phyloP scores from a whole-genome alignment of 257 asterid species.

The Schizonepeta tenuifolia region DNA sequence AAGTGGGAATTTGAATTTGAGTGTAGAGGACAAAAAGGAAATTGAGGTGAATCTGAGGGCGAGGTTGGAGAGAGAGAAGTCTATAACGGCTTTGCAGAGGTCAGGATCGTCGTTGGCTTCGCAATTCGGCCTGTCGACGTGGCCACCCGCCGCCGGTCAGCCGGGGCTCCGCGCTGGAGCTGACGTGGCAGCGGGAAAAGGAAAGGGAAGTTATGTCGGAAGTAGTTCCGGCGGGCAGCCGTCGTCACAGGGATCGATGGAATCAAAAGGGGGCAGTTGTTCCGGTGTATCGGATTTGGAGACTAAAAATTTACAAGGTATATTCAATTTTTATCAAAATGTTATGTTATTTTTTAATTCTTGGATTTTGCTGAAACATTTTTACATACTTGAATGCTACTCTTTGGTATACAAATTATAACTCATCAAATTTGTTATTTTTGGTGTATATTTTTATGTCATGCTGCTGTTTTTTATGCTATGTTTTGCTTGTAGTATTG shows the following conservation, averaged over 20 bases:
- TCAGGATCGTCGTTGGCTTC: conserved; percentile 43
- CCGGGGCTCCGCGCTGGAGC: conserved; percentile 42
- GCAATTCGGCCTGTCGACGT: conserved; percentile 39
- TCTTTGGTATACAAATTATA: not conserved
- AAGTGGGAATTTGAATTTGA: conserved; percentile 40
- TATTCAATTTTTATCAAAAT: conserved; percentile 1
- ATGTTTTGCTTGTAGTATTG: not conserved
- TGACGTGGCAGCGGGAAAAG: conserved; percentile 53
- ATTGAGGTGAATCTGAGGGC: conserved; percentile 63
- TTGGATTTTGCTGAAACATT: not conserved
- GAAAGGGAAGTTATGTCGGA: conserved; percentile 50
- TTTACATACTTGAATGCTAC: not conserved
- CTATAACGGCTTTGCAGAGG: conserved; percentile 46
- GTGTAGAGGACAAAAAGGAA: conserved; percentile 66
- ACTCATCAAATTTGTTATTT: not conserved
- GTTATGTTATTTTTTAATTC: not conserved
- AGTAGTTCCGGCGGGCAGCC: conserved; percentile 27
- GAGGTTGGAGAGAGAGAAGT: conserved; percentile 62
- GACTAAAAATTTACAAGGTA: conserved; percentile 74
- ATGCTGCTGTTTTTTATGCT: conserved; percentile 20
- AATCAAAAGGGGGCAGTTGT: conserved; percentile 82
- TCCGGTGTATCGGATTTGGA: conserved; percentile 66
- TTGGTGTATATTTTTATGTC: not conserved
- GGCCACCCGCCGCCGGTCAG: conserved; percentile 39
- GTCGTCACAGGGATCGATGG: conserved; percentile 59